A percentile compares a stretch with the other conserved stretches of the same genome.
Evolutionary conservation across 345 rosid genomes (phyloP).

Genomic region (Reutealis trisperma): DNA sequence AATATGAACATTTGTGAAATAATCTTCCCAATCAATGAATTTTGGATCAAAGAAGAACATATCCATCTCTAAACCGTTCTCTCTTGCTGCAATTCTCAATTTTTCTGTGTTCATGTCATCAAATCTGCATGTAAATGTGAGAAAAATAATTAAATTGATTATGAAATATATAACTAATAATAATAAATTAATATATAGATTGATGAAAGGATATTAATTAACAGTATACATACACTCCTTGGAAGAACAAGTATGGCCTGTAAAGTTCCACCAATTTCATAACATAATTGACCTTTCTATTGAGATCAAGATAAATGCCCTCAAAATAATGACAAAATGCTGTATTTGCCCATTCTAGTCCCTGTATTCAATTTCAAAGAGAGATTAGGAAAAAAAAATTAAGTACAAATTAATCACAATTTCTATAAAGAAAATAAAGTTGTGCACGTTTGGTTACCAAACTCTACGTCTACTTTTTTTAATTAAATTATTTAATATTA

Average conservation of each 20-base stretch:
- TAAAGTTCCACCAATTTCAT: slow-evolving; percentile 74
- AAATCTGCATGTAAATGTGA: slow-evolving; percentile 40
- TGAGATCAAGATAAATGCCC: slow-evolving; percentile 39
- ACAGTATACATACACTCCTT: slow-evolving; percentile 70
- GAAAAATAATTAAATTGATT: neutral
- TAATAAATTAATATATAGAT: neutral
- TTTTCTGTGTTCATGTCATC: slow-evolving; percentile 62
- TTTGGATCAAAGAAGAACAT: slow-evolving; percentile 59
- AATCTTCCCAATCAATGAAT: slow-evolving; percentile 62
- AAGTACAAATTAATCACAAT: neutral
- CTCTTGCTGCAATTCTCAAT: slow-evolving; percentile 38
- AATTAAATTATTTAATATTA: too few relatives aligned
- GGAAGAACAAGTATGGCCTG: slow-evolving; percentile 75
- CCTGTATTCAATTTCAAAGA: slow-evolving; percentile 26
- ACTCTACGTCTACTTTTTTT: too few relatives aligned
- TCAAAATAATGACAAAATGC: slow-evolving; percentile 49
- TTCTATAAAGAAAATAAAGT: too few relatives aligned
- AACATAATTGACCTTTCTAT: slow-evolving; percentile 54
- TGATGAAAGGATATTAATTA: neutral
- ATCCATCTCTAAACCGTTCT: slow-evolving; percentile 31
- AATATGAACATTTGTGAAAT: slow-evolving; percentile 52
- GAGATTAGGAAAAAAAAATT: neutral
- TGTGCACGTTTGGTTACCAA: too few relatives aligned
- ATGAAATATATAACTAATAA: neutral
- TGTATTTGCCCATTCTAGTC: slow-evolving; percentile 46